Base-by-base conservation (phyloP, 108 stramenopile genomes). In the Cyclotella baltica region DNA sequence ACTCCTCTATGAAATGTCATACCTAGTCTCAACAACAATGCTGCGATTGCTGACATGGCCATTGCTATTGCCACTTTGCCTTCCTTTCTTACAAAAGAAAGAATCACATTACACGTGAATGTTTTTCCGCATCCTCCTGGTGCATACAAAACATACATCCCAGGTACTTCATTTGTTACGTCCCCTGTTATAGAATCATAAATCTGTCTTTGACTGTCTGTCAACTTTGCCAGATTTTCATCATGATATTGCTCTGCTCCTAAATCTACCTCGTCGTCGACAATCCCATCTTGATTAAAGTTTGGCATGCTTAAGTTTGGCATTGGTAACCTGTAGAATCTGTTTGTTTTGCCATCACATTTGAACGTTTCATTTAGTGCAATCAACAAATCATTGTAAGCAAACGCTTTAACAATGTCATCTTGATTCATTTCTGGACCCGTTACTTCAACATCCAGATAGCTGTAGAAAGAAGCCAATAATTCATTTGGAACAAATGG, bases 51-150 rank as follows among this genome's bases (percentile, higher is more conserved):
- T 23, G 59, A 31, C 30, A 33, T 22, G 5, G 59, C 59, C 23
- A 34, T 33, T 10, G 59, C 59, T 30, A 62, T 10, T 33, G 59
- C 59, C 5, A 31, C 30, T 31, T 33, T 6, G 5, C 59, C 29
- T 8, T 62, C 59, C 6, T 28, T 33, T 33, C 59, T 28, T 6
- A 62, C 30, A 22, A 28, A 62, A 31, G 59, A 30, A 5, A 62
- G 19, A 22, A 62, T 6, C 9, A 19, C 10, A 62, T 62, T 62
- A 8, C 16, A 30, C 16, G 23, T 15, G 23, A 33, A 34, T 28
- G 59, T 62, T 33, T 62, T 62, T 8, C 59, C 59, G 13, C 29
- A 15, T 31, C 59, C 59, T 31, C 59, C 59, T 9, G 30, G 9
- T 31, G 29, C 59, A 62, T 62, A 23, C 8, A 62, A 9, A 18